phyloP scores from a whole-genome alignment of 2,329 filamentous ascomycete species.

The Thielaviopsis populi region DNA sequence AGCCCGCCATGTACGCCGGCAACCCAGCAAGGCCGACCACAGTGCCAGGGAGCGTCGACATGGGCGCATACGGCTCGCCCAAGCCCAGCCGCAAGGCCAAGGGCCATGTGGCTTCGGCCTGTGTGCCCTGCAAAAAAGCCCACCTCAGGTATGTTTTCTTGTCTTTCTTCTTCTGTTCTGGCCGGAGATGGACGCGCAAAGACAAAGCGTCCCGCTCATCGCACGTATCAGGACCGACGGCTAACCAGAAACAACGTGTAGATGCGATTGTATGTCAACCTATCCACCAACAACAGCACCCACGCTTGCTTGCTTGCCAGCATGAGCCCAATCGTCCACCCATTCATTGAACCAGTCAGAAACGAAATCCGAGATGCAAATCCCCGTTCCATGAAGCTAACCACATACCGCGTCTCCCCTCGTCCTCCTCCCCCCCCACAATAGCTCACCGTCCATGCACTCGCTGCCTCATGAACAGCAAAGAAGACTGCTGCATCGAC shows the following conservation, averaged over 20 bases:
- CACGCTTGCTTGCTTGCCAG: background rate
- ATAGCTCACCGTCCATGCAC: constrained; percentile 63
- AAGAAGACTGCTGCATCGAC: constrained; percentile 66
- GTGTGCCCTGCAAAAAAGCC: constrained; percentile 71
- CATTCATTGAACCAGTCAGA: background rate
- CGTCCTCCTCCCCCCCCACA: constrained; percentile 3
- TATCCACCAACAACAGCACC: background rate
- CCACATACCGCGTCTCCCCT: background rate
- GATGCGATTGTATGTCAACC: constrained; percentile 47
- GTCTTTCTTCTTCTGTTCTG: too few relatives aligned
- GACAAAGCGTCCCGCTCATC: too few relatives aligned
- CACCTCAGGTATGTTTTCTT: constrained; percentile 47
- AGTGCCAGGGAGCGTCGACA: constrained; percentile 25
- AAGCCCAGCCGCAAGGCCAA: constrained; percentile 55
- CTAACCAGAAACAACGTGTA: constrained; percentile 21
- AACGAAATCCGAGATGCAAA: background rate
- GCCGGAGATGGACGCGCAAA: background rate
- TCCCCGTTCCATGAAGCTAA: constrained; percentile 1
- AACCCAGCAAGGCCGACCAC: constrained; percentile 6
- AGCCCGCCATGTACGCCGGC: constrained; percentile 13
- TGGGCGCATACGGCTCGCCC: constrained; percentile 36
- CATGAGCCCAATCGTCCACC: background rate
- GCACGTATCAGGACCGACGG: background rate
- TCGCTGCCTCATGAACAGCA: constrained; percentile 62
- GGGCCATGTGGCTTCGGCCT: constrained; percentile 71